A percentile compares a stretch with the other conserved stretches of the same genome.
Conservation (phyloP, 176 grass and related monocot genomes). For the Raddia guianensis region DNA sequence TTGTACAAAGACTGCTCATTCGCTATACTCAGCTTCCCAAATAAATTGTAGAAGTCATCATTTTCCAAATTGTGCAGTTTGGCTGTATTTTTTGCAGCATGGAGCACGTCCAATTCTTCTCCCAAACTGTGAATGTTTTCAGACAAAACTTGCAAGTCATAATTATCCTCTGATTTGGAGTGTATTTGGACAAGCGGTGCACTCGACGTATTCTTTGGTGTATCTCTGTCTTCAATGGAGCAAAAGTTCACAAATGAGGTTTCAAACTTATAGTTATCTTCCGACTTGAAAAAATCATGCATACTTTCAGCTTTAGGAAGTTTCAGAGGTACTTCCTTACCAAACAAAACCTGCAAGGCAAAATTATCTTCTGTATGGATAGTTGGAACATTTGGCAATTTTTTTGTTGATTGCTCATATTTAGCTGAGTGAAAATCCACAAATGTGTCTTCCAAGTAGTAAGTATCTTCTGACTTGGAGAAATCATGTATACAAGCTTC, state of each 20-base stretch:
- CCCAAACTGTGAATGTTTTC: background rate
- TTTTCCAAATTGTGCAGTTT: conserved; percentile 6
- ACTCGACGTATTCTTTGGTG: background rate
- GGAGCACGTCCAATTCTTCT: background rate
- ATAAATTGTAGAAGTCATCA: conserved; percentile 13
- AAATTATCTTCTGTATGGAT: conserved; percentile 10
- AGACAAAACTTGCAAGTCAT: conserved; percentile 1
- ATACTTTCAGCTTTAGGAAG: conserved; percentile 28
- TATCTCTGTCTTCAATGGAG: background rate
- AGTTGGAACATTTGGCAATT: background rate
- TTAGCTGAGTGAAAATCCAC: background rate
- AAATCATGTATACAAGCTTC: conserved; percentile 31
- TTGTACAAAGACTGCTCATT: background rate
- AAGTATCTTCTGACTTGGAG: background rate
- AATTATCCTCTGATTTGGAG: conserved; percentile 12
- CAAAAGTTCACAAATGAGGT: background rate
- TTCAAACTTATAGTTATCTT: background rate
- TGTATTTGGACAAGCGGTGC: background rate
- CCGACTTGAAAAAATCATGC: conserved; percentile 18
- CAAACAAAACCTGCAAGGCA: background rate
- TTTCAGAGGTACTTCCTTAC: background rate
- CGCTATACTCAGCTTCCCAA: background rate
- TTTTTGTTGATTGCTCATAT: background rate
- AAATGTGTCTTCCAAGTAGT: background rate
- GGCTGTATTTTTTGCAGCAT: conserved; percentile 8